These are phyloP conservation scores for Termitomyces titanicus DNA, from an alignment of 768 basidiomycete genomes.

Conservation along the genomic window DNA sequence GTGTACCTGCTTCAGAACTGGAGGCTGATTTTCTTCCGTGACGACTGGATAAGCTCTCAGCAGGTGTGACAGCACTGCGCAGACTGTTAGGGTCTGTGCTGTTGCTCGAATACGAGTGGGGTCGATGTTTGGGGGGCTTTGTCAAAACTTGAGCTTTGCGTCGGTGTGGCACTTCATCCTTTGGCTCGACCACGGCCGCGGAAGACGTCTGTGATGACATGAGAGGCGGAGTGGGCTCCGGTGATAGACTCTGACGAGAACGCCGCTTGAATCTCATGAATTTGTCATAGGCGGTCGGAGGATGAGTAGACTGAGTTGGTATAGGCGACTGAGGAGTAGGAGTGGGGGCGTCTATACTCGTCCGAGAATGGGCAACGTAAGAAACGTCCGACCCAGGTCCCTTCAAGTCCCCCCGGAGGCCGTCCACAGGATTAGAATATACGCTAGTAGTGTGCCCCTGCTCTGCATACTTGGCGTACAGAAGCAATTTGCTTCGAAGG, in stretches of 20 bases:
- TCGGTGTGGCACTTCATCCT: constrained; percentile 8
- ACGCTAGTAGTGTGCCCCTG: constrained; percentile 51
- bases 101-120: constrained; percentile 53
- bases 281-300: constrained; percentile 62
- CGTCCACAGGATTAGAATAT: constrained; percentile 52
- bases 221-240: constrained; percentile 33
- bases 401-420: constrained; percentile 34
- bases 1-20: constrained; percentile 9
- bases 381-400: constrained; percentile 57
- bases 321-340: constrained; percentile 27
- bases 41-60: constrained; percentile 26
- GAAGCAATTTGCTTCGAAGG: constrained; percentile 73
- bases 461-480: constrained; percentile 77
- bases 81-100: constrained; percentile 49
- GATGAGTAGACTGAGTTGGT: constrained; percentile 29
- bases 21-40: constrained; percentile 10
- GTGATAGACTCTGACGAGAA: constrained; percentile 54
- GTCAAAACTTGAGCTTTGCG: constrained; percentile 4
- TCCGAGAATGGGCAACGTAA: constrained; percentile 42
- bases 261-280: constrained; percentile 59
- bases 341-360: constrained; percentile 42
- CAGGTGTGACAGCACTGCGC: constrained; percentile 40
- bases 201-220: constrained; percentile 18
- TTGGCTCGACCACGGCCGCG: neutral
- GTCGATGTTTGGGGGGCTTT: constrained; percentile 32